These are phyloP conservation scores for Pleurotus cornucopiae DNA, from an alignment of 768 basidiomycete species.

Conservation along the genomic window DNA sequence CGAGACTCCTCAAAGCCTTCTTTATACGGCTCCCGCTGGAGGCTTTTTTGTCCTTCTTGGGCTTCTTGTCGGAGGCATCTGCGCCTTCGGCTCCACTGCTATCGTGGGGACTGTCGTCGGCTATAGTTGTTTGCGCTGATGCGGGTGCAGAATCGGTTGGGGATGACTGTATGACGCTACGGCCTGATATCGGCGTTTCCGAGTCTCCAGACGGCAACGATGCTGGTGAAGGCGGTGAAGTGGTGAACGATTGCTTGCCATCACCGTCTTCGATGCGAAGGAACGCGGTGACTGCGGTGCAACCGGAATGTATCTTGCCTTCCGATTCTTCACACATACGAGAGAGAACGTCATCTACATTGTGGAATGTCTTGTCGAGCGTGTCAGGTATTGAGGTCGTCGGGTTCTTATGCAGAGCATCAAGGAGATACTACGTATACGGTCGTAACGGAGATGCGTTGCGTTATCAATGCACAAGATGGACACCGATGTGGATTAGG, in stretches of 20 bases:
- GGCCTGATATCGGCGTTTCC: constrained; percentile 22
- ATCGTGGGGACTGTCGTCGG: constrained; percentile 31
- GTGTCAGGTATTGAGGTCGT: constrained; percentile 72
- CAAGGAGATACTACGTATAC: constrained; percentile 47
- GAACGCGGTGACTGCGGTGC: constrained; percentile 95
- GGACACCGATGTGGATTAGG: no score
- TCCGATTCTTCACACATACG: constrained; percentile 81
- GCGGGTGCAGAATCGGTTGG: constrained; percentile 2
- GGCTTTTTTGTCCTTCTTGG: constrained; percentile 39
- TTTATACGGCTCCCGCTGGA: constrained; percentile 47
- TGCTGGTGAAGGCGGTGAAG: constrained; percentile 19
- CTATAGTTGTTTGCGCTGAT: constrained; percentile 15
- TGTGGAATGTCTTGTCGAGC: constrained; percentile 91
- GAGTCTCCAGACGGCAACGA: constrained; percentile 29
- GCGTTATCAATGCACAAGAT: no score
- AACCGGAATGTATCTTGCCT: constrained; percentile 93
- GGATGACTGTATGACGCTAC: constrained; percentile 24
- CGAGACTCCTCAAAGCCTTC: constrained; percentile 51
- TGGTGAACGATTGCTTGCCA: constrained; percentile 67
- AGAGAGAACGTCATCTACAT: constrained; percentile 82
- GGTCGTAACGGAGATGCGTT: no score
- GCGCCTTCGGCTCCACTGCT: constrained; percentile 39
- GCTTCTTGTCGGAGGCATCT: constrained; percentile 31
- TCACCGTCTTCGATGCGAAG: constrained; percentile 83
- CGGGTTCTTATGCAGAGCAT: constrained; percentile 60